Percentiles rank a stretch among this genome's conserved stretches.
Evolutionary conservation across 2,329 filamentous ascomycete genomes (phyloP).

Genomic region (Calcarisporium arbuscula): DNA sequence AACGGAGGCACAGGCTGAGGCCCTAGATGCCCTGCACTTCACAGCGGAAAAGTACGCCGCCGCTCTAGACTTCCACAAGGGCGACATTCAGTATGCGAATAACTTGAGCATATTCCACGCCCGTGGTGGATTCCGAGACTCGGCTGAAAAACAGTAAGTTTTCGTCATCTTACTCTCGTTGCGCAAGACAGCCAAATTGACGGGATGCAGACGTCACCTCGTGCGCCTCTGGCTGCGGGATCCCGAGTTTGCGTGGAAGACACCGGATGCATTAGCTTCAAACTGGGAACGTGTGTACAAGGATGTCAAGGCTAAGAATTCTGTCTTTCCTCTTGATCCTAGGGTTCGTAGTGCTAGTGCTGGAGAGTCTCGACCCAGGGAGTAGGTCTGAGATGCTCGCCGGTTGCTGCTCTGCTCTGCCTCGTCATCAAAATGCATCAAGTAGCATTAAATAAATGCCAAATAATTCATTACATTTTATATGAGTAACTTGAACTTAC

Average conservation of each 20-base stretch:
- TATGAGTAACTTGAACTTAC: no score
- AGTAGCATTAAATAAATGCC: no score
- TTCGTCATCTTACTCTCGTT: constrained; percentile 9
- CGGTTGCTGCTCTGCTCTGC: no score
- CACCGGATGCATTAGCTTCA: constrained; percentile 33
- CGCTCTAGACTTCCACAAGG: constrained; percentile 39
- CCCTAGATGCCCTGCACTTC: constrained; percentile 45
- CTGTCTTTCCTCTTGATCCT: constrained; percentile 52
- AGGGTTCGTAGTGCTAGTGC: constrained; percentile 16
- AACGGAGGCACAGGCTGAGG: constrained; percentile 46
- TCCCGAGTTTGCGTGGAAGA: constrained; percentile 41
- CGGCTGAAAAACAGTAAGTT: constrained; percentile 35
- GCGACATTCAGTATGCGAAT: constrained; percentile 50
- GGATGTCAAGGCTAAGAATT: constrained; percentile 41
- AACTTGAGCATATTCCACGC: constrained; percentile 50
- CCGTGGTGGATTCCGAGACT: constrained; percentile 41
- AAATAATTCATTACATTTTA: no score
- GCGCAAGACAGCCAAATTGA: neutral
- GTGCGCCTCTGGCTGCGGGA: constrained; percentile 45
- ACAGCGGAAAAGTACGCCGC: constrained; percentile 39
- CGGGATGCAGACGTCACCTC: constrained; percentile 41
- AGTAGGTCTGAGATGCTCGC: no score
- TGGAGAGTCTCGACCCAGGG: no score
- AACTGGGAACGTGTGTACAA: constrained; percentile 49
- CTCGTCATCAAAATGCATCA: no score